Evolutionary conservation across 441 rosid species (phyloP).

Genomic region (Corymbia citriodora): DNA sequence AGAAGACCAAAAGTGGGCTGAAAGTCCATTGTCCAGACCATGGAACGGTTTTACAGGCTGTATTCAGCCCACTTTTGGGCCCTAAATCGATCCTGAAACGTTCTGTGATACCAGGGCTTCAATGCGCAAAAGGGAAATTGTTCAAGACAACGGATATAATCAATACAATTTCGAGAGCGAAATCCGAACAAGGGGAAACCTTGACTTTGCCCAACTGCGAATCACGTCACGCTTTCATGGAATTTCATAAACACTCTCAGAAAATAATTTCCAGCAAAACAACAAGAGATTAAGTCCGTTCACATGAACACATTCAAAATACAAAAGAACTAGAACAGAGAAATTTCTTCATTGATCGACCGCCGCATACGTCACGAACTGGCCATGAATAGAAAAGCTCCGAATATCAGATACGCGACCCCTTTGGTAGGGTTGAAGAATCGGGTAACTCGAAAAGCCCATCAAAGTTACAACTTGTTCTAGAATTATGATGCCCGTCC

Average conservation of each 20-base stretch:
- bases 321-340: neutral
- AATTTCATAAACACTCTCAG: neutral
- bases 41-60: too few species aligned
- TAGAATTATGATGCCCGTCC: too few species aligned
- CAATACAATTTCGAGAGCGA: neutral
- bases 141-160: neutral
- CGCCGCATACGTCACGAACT: neutral
- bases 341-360: accelerated
- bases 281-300: too few species aligned
- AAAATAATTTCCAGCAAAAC: accelerated
- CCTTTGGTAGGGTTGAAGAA: neutral
- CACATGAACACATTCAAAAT: neutral
- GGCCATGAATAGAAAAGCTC: neutral
- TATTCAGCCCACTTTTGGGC: too few species aligned
- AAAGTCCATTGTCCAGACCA: too few species aligned
- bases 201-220: neutral
- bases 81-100: accelerated
- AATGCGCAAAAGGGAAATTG: neutral
- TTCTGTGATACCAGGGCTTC: too few species aligned
- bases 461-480: neutral
- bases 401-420: neutral
- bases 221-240: neutral
- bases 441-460: neutral
- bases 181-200: neutral
- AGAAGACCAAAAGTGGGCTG: too few species aligned